Conservation (phyloP, 2,329 filamentous ascomycete species). For the Sporothrix dimorphospora region DNA sequence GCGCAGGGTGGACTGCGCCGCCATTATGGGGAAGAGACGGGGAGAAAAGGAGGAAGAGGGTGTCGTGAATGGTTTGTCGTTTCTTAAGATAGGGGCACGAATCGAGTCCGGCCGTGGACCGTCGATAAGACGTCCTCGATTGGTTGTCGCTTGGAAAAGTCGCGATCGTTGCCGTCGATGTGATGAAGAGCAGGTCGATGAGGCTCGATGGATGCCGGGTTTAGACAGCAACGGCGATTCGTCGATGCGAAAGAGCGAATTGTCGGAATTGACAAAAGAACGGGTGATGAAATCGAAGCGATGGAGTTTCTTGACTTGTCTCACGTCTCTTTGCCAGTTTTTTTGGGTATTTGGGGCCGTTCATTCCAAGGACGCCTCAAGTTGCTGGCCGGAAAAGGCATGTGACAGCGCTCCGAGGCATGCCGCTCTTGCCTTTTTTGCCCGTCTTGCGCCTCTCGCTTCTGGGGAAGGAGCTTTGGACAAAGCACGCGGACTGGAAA, state of each 20-base stretch:
- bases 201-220: neutral
- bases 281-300: neutral
- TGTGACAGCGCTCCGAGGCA: conserved; percentile 33
- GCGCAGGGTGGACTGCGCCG: conserved; percentile 82
- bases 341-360: neutral
- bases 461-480: conserved; percentile 23
- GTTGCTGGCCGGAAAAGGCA: conserved; percentile 24
- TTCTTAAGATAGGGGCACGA: neutral
- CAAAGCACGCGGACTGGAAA: conserved; percentile 20
- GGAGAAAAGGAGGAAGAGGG: neutral
- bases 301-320: conserved; percentile 2
- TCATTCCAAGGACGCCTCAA: neutral
- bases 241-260: neutral
- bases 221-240: neutral
- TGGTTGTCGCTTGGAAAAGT: neutral
- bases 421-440: conserved; percentile 4
- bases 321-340: neutral
- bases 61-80: neutral
- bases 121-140: neutral
- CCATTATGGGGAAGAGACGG: conserved; percentile 59
- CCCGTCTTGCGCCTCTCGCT: neutral
- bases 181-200: neutral
- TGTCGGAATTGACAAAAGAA: neutral
- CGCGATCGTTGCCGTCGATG: neutral
- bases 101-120: conserved; percentile 14